A percentile compares a stretch with the other conserved stretches of the same genome.
Conservation (phyloP, 2,329 filamentous ascomycete genomes). For the Monilinia aucupariae region DNA sequence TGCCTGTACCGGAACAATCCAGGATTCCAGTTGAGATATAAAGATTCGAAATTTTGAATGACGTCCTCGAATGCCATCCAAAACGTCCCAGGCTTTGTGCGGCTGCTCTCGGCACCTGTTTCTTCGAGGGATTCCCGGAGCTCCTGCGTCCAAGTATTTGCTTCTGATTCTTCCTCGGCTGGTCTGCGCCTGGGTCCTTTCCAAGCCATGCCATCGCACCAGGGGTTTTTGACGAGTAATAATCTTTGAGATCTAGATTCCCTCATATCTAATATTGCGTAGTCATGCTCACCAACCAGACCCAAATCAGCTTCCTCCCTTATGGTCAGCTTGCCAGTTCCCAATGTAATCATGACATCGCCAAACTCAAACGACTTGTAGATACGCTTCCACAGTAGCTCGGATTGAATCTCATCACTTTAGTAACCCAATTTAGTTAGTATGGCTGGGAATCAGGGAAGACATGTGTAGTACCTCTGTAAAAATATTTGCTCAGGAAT, state of each 20-base stretch:
- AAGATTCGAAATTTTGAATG: conserved; percentile 85
- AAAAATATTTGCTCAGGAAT: conserved; percentile 93
- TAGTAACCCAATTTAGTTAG: conserved; percentile 10
- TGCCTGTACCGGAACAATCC: conserved; percentile 73
- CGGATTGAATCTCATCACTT: conserved; percentile 71
- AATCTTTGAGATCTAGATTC: conserved; percentile 58
- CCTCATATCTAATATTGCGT: conserved; percentile 78
- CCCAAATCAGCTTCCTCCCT: conserved; percentile 76
- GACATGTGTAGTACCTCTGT: conserved; percentile 50
- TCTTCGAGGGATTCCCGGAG: conserved; percentile 27
- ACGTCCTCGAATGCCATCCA: conserved; percentile 91
- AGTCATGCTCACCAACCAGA: conserved; percentile 86
- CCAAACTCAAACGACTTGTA: conserved; percentile 68
- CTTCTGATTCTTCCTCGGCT: conserved; percentile 9
- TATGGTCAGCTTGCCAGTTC: conserved; percentile 74
- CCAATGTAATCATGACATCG: conserved; percentile 82
- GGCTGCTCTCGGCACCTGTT: conserved; percentile 29
- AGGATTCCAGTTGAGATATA: conserved; percentile 98
- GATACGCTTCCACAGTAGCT: conserved; percentile 72
- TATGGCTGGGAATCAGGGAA: background rate
- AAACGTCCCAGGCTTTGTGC: conserved; percentile 63
- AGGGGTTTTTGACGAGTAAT: conserved; percentile 90
- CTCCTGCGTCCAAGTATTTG: conserved; percentile 24
- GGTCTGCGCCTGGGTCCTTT: conserved; percentile 42
- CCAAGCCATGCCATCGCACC: conserved; percentile 78